Conservation (phyloP, 208 protist species). For the Acanthamoeba castellanii region DNA sequence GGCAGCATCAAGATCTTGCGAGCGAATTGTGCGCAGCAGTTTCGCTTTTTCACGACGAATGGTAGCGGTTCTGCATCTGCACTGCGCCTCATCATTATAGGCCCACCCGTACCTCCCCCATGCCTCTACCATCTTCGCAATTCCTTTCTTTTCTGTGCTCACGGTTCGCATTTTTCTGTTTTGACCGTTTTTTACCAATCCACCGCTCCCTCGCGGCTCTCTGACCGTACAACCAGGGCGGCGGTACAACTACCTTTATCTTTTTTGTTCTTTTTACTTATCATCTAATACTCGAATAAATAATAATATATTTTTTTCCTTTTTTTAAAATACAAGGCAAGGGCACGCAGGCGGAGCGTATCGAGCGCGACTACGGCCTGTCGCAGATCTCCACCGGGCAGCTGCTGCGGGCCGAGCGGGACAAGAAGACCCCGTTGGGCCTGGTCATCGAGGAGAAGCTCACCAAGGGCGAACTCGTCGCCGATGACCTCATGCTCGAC, state of each 20-base stretch:
- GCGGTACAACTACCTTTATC: neutral
- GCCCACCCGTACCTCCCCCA: constrained; percentile 21
- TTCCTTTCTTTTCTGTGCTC: neutral
- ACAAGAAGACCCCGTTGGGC: constrained; percentile 21
- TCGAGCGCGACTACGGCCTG: constrained; percentile 66
- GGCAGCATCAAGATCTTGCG: neutral
- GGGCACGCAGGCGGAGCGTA: constrained; percentile 44
- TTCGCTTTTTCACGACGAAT: neutral
- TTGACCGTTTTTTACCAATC: neutral
- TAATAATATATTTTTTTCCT: neutral
- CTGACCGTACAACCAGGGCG: neutral
- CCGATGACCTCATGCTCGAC: constrained; percentile 63
- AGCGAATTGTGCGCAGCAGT: too few relatives aligned
- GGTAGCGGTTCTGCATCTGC: neutral
- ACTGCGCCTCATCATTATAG: constrained; percentile 14
- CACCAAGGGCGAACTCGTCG: constrained; percentile 60
- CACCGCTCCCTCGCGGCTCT: too few relatives aligned
- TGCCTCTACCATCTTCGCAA: neutral
- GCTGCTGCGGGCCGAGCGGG: constrained; percentile 52
- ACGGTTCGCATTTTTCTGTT: neutral
- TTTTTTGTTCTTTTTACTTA: neutral
- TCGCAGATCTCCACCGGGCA: constrained; percentile 60
- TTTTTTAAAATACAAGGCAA: neutral
- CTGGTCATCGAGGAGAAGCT: neutral
- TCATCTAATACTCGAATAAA: too few relatives aligned